A percentile compares a stretch with the other conserved stretches of the same genome.
phyloP scores from a whole-genome alignment of 2,329 filamentous ascomycete species.

The Thielaviopsis punctulata region DNA sequence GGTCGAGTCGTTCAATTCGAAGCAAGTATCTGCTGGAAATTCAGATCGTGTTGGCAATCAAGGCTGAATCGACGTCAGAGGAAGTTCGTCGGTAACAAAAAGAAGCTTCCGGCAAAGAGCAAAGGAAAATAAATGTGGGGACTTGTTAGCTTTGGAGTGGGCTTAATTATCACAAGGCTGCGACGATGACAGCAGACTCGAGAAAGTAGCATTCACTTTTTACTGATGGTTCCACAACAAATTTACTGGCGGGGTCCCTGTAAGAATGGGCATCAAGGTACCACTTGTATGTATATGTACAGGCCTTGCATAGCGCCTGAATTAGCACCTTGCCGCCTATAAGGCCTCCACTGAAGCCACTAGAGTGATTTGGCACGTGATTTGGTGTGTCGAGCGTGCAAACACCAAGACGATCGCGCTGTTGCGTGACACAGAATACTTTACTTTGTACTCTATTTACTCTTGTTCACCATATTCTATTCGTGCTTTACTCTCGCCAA shows the following conservation, averaged over 20 bases:
- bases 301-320: background rate
- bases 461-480: background rate
- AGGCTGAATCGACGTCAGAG: background rate
- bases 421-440: background rate
- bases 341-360: constrained; percentile 1
- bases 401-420: background rate
- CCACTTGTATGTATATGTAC: no score
- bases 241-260: background rate
- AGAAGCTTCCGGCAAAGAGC: background rate
- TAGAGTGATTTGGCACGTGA: background rate
- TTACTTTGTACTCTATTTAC: background rate
- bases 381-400: constrained; percentile 2
- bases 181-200: background rate
- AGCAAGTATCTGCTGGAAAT: background rate
- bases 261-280: no score
- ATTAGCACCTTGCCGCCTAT: background rate
- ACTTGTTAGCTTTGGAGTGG: background rate
- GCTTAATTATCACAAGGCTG: background rate
- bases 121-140: background rate
- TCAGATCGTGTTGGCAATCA: background rate
- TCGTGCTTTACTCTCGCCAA: background rate
- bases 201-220: background rate
- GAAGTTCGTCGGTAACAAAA: background rate
- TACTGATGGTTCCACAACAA: constrained; percentile 1
- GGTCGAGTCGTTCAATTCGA: constrained; percentile 3